Evolutionary conservation across 306 rosid genomes (phyloP).

Genomic region (Inga laurina): DNA sequence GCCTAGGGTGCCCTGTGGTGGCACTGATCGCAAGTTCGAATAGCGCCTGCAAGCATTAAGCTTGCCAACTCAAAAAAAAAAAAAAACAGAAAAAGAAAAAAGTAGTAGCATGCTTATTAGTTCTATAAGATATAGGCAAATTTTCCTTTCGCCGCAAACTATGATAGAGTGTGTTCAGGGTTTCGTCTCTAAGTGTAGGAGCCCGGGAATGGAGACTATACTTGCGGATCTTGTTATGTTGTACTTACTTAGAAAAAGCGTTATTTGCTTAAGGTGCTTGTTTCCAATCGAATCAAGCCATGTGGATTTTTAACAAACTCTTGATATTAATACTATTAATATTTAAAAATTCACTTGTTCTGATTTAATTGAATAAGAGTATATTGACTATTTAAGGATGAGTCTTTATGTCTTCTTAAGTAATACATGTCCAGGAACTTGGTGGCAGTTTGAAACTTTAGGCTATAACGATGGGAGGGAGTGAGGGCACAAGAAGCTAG

Average conservation of each 20-base stretch:
- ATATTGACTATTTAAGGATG: background rate
- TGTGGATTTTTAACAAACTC: background rate
- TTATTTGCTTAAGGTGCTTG: background rate
- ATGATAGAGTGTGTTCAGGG: background rate
- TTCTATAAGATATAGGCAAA: background rate
- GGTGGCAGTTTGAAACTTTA: background rate
- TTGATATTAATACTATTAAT: too few relatives aligned
- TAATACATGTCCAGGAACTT: background rate
- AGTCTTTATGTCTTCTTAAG: too few relatives aligned
- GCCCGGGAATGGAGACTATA: background rate
- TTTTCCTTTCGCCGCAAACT: background rate
- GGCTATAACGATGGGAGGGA: background rate
- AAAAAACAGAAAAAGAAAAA: too few relatives aligned
- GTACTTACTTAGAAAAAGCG: background rate
- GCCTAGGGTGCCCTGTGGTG: too few relatives aligned
- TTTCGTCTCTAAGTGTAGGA: background rate
- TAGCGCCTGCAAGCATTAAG: too few relatives aligned
- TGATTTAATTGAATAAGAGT: background rate
- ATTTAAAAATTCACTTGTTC: too few relatives aligned
- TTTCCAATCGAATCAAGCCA: background rate
- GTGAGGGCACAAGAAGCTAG: background rate
- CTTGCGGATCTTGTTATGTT: background rate
- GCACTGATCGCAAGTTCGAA: too few relatives aligned
- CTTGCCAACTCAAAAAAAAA: too few relatives aligned
- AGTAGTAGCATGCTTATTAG: background rate